Evolutionary conservation across 2,329 filamentous ascomycete species (phyloP), one percentile per base, ranked within the genome.

Genomic region (Daldinia sp.): DNA sequence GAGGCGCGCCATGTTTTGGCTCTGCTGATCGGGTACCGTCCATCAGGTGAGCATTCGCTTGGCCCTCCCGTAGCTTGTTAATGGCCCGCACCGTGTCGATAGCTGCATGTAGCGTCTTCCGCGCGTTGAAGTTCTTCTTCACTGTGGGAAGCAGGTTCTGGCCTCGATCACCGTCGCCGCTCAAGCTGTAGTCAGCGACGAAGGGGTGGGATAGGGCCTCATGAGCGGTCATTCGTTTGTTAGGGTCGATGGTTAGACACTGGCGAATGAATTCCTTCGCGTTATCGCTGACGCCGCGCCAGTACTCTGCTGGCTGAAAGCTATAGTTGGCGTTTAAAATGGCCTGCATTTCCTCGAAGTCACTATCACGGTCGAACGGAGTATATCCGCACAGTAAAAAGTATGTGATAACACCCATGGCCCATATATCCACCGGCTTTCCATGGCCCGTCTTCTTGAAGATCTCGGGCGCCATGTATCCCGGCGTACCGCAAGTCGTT

Each of bases 401-500:
- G 84, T 98, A 99, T 35, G 96, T 98, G 78, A 99, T 99, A 48
- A 99, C 96, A 53, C 96, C 96, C 70, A 98, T 93, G 41, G 96
- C 96, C 96, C 96, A 99, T 72, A 99, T 91, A 80, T 99, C 96
- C 60, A 99, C 96, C 74, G 96, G 94, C 82, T 98, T 99, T 71
- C 96, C 96, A 79, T 99, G 96, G 28, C 96, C 96, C 6, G 92
- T 94, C 85, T 99, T 99, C 81, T 97, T 97, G 84, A 99, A 99
- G 76, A 99, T 99, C 80, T 99, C 96, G 23, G 96, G 96, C 1
- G 96, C 96, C 96, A 99, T 99, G 82, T 99, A 99, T 55, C 96
- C 96, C 3, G 96, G 96, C 1, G 96, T 99, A 67, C 96, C 96
- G 79, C 96, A 99, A 1, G 96, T 99, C 0, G 96, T 99, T 10